These are phyloP conservation scores for Cladosporium sp. DNA, from an alignment of 2,329 filamentous ascomycete species.

Conservation along the genomic window DNA sequence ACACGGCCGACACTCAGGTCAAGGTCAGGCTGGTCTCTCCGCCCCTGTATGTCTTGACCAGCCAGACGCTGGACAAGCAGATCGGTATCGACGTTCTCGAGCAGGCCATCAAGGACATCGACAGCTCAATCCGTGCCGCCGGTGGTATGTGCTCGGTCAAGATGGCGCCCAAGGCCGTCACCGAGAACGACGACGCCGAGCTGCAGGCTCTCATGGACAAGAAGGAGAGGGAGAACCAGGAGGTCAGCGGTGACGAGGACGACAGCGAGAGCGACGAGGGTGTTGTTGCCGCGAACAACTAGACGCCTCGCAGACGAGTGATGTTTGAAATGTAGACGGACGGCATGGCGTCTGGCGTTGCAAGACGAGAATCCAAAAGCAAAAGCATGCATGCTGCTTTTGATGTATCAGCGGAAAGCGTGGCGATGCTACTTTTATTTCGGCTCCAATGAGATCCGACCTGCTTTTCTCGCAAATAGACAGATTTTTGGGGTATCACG, in stretches of 20 bases:
- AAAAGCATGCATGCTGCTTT: conserved; percentile 7
- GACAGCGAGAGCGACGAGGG: conserved; percentile 93
- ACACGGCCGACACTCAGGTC: conserved; percentile 87
- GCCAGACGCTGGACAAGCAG: conserved; percentile 88
- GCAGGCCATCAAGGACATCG: conserved; percentile 82
- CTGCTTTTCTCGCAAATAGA: conserved; percentile 3
- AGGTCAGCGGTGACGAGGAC: conserved; percentile 96
- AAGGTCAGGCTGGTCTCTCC: conserved; percentile 98
- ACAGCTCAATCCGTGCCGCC: conserved; percentile 67
- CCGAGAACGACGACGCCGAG: conserved; percentile 95
- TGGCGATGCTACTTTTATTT: background rate
- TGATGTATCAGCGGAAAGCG: background rate
- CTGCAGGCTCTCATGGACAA: conserved; percentile 98
- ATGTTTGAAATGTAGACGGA: conserved; percentile 7
- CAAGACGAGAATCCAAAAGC: background rate
- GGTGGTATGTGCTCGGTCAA: conserved; percentile 81
- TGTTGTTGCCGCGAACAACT: conserved; percentile 46
- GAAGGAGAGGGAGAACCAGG: conserved; percentile 93
- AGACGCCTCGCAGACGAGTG: conserved; percentile 1
- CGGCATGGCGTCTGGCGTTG: conserved; percentile 11
- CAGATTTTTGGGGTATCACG: conserved; percentile 11
- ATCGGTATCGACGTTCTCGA: conserved; percentile 78
- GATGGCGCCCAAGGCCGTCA: conserved; percentile 99
- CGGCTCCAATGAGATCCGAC: background rate
- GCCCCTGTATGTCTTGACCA: conserved; percentile 92